Percentiles rank a stretch among this genome's conserved stretches.
Conservation (phyloP, 2,329 filamentous ascomycete genomes). For the Exserohilum rostratum region DNA sequence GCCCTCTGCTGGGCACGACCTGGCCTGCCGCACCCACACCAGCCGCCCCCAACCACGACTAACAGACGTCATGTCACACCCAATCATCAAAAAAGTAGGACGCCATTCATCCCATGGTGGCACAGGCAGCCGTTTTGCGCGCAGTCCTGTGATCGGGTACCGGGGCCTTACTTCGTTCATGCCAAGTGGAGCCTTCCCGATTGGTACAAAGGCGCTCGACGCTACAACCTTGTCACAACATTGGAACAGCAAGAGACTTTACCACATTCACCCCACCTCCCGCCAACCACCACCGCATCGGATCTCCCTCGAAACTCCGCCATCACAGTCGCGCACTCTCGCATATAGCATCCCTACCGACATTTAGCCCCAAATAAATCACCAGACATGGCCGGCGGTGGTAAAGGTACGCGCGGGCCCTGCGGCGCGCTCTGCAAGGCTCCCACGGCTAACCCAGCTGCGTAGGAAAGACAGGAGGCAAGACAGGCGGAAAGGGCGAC, state of each 20-base stretch:
- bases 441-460: conserved; percentile 26
- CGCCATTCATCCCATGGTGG: conserved; percentile 10
- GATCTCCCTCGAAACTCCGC: conserved; percentile 26
- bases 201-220: conserved; percentile 34
- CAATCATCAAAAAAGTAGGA: not conserved
- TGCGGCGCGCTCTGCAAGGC: conserved; percentile 27
- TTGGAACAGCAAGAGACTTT: conserved; percentile 37
- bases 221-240: conserved; percentile 32
- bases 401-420: conserved; percentile 75
- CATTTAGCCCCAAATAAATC: conserved; percentile 27
- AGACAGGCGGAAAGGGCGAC: conserved; percentile 82
- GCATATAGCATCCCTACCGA: conserved; percentile 35
- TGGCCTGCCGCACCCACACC: not conserved
- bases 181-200: conserved; percentile 31
- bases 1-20: not conserved
- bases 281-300: conserved; percentile 40
- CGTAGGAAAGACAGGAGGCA: conserved; percentile 72
- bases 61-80: not conserved
- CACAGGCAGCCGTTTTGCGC: conserved; percentile 29
- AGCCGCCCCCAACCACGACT: not conserved
- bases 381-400: conserved; percentile 72
- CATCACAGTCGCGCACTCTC: conserved; percentile 42
- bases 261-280: conserved; percentile 43
- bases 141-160: conserved; percentile 15
- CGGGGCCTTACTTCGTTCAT: conserved; percentile 18